These are phyloP conservation scores for Aspergillus panamensis DNA, from an alignment of 495 filamentous ascomycete species.

Conservation along the genomic window DNA sequence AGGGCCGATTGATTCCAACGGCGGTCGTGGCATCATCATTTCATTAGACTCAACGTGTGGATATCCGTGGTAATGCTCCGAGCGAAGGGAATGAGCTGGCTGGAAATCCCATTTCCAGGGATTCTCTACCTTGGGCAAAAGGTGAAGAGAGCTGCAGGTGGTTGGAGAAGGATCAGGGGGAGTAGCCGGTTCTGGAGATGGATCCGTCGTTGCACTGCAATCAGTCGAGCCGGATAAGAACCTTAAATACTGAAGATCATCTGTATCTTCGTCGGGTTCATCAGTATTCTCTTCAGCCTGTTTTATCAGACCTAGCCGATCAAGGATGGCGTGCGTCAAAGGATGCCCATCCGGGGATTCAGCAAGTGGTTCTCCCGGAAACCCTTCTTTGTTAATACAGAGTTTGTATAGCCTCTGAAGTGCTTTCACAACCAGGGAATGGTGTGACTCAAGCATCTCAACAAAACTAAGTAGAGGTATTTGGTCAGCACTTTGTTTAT, in stretches of 20 bases:
- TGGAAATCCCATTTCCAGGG: conserved; percentile 40
- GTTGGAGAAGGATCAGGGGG: conserved; percentile 37
- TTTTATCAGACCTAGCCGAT: conserved; percentile 46
- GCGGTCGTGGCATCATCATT: conserved; percentile 23
- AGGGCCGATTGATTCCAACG: conserved; percentile 20
- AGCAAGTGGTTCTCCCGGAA: conserved; percentile 45
- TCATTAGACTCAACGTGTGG: conserved; percentile 26
- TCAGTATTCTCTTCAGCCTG: conserved; percentile 46
- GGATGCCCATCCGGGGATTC: conserved; percentile 43
- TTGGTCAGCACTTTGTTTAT: conserved; percentile 2
- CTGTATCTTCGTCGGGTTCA: conserved; percentile 37
- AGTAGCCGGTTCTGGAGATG: conserved; percentile 41
- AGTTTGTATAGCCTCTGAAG: conserved; percentile 44
- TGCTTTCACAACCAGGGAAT: conserved; percentile 44
- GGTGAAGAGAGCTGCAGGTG: conserved; percentile 22
- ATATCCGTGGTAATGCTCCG: conserved; percentile 25
- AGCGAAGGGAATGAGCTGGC: conserved; percentile 22
- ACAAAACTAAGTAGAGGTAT: conserved; percentile 33
- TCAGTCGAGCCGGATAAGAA: conserved; percentile 40
- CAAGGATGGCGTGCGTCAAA: conserved; percentile 45
- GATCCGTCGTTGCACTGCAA: conserved; percentile 40
- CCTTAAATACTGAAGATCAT: conserved; percentile 40
- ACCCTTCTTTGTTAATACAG: conserved; percentile 44
- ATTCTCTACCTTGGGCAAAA: conserved; percentile 20
- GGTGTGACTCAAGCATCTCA: conserved; percentile 49